phyloP scores from a whole-genome alignment of 352 stramenopile genomes.

The Phytophthora kernoviae region DNA sequence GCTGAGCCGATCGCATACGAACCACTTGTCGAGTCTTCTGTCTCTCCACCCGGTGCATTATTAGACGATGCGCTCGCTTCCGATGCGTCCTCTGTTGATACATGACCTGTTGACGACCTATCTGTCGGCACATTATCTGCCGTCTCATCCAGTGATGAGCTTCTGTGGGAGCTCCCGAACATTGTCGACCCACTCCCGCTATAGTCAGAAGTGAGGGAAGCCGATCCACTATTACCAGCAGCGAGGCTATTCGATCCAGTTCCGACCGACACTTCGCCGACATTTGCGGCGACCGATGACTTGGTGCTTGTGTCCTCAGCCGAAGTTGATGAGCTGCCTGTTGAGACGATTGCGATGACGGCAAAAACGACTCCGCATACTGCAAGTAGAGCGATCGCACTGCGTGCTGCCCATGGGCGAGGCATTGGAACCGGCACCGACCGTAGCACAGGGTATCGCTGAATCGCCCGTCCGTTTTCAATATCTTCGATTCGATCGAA shows the following conservation, averaged over 20 bases:
- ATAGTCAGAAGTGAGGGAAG: too few species aligned
- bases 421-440: constrained; percentile 24
- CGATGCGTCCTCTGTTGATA: background rate
- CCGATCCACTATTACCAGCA: constrained; percentile 6
- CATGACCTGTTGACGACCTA: too few species aligned
- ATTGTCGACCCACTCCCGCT: constrained; percentile 6
- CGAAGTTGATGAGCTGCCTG: constrained; percentile 1
- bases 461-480: constrained; percentile 12
- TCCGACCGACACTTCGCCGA: constrained; percentile 12
- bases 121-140: background rate
- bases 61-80: background rate
- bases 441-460: constrained; percentile 22
- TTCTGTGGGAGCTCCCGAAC: background rate
- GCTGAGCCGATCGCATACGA: background rate
- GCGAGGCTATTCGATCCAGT: constrained; percentile 11
- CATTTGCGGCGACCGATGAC: constrained; percentile 2
- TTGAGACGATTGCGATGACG: constrained; percentile 23
- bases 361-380: constrained; percentile 32
- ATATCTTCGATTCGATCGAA: constrained; percentile 38
- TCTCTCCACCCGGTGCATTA: background rate
- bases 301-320: constrained; percentile 8
- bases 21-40: background rate
- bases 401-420: constrained; percentile 27
- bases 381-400: constrained; percentile 25
- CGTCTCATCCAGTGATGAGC: background rate